Percentiles rank a stretch among this genome's conserved stretches.
phyloP scores from a whole-genome alignment of 2,329 filamentous ascomycete species.

The Alternaria alternata region DNA sequence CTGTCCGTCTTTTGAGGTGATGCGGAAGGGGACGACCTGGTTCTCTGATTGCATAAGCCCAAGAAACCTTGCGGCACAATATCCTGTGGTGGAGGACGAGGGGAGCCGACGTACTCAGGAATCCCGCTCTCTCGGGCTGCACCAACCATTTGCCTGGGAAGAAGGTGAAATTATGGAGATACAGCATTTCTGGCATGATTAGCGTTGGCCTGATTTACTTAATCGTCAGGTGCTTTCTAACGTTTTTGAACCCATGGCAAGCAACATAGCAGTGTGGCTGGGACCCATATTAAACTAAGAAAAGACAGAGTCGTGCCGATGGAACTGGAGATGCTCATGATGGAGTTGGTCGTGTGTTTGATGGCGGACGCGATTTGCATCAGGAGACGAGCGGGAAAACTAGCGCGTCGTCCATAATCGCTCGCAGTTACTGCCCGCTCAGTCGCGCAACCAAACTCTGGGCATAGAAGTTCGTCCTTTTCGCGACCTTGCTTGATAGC shows the following conservation, averaged over 20 bases:
- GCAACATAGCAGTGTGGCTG: slow-evolving; percentile 44
- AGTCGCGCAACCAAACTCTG: not conserved
- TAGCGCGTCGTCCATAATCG: slow-evolving; percentile 8
- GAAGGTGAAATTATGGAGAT: slow-evolving; percentile 47
- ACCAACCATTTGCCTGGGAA: slow-evolving; percentile 48
- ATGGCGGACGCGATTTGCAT: slow-evolving; percentile 3
- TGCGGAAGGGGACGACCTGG: slow-evolving; percentile 84
- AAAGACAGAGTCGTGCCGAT: slow-evolving; percentile 37
- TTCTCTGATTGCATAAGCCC: slow-evolving; percentile 64
- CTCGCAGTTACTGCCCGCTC: slow-evolving; percentile 1
- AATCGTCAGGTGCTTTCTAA: slow-evolving; percentile 14
- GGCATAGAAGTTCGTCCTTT: not conserved
- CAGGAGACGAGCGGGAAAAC: slow-evolving; percentile 1
- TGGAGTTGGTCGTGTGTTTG: slow-evolving; percentile 13
- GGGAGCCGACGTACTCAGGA: slow-evolving; percentile 38
- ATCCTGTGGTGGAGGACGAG: not conserved
- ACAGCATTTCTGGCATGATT: slow-evolving; percentile 42
- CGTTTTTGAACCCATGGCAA: slow-evolving; percentile 49
- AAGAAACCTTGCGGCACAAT: not conserved
- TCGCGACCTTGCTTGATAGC: not conserved
- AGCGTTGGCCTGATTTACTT: slow-evolving; percentile 5
- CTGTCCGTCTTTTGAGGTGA: slow-evolving; percentile 77
- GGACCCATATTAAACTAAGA: slow-evolving; percentile 47
- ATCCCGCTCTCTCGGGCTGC: slow-evolving; percentile 49
- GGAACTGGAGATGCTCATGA: slow-evolving; percentile 31